Base-by-base conservation (phyloP, 331 rosid species). In the Cucumis variabilis region DNA sequence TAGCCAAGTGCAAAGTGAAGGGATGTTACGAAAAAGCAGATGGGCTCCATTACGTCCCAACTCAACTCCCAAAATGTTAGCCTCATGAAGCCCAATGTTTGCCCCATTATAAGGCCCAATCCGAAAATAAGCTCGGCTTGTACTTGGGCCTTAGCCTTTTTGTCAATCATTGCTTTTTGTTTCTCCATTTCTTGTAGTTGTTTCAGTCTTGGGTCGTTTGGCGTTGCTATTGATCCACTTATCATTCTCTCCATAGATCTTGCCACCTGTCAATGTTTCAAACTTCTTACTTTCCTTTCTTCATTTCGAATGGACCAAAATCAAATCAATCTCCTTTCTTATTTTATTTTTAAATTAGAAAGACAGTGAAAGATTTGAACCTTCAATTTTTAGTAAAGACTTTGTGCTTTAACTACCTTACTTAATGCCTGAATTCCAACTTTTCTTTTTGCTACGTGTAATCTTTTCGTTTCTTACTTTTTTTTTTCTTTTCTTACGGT, bases 41-140 rank as follows among this genome's bases (percentile, higher is more conserved):
- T 93, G 85, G 99, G 99, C 66, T 97, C 99, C 99, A 97, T 97
- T 21, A 97, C 98, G 86, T 97, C 99, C 98, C 99, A 97, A 9
- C 92, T 94, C 13, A 97, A 89, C 87, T 97, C 99, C 98, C 98
- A 97, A 63, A 97, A 97, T 0, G 98, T 97, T 8, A 97, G 95
- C 91, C 98, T 92, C 93, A 95, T 93, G 83, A 94, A 94, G 6
- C 92, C 96, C 23, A 92, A 62, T 3, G 95, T 95, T 70, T 97
- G 98, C 63, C 62, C 69, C 15, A 89, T 11, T 0, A 95, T 6
- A 1, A 94, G 85, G 41, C 94, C 94, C 89, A 97, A 84, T 62
- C 99, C 99, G 58, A 87, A 90, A 48, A 88, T 91, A 0, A 97
- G 94, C 88, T 97, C 99, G 1, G 90, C 78, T 7, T 71, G 86